phyloP scores from a whole-genome alignment of 1,139 yeast species.

The Taphrina pruni region DNA sequence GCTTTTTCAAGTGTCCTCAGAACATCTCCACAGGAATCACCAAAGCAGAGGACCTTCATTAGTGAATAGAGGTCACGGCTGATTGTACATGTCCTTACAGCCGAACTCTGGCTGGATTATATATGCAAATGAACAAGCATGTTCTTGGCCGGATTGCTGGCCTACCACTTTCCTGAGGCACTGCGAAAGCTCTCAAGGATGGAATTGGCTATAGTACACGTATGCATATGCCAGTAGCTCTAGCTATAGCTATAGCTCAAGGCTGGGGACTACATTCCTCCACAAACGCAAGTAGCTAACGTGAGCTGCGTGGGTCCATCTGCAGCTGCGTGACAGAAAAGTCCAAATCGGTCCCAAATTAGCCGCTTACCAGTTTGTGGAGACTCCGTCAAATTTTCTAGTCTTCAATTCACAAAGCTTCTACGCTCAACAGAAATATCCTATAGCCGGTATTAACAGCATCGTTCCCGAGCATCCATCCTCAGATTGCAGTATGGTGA shows the following conservation, averaged over 20 bases:
- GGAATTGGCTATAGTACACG: too few species aligned
- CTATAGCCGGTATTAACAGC: too few species aligned
- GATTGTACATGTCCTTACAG: background rate
- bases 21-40: conserved; percentile 38
- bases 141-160: too few species aligned
- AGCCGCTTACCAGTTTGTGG: conserved; percentile 9
- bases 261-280: too few species aligned
- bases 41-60: conserved; percentile 39
- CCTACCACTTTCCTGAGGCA: too few species aligned
- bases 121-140: too few species aligned
- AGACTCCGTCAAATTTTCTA: conserved; percentile 14
- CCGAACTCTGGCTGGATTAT: background rate
- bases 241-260: too few species aligned
- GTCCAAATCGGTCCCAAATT: background rate
- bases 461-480: background rate
- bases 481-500: background rate
- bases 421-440: background rate
- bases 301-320: too few species aligned
- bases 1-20: conserved; percentile 39
- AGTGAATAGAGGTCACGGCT: background rate
- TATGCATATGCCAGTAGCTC: too few species aligned
- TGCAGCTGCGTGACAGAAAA: background rate
- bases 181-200: too few species aligned
- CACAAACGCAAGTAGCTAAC: too few species aligned
- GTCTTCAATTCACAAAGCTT: background rate